Percentiles rank a stretch among this genome's conserved stretches.
Evolutionary conservation across 148 eudicot species (phyloP).

Genomic region (Dysphania ambrosioides): DNA sequence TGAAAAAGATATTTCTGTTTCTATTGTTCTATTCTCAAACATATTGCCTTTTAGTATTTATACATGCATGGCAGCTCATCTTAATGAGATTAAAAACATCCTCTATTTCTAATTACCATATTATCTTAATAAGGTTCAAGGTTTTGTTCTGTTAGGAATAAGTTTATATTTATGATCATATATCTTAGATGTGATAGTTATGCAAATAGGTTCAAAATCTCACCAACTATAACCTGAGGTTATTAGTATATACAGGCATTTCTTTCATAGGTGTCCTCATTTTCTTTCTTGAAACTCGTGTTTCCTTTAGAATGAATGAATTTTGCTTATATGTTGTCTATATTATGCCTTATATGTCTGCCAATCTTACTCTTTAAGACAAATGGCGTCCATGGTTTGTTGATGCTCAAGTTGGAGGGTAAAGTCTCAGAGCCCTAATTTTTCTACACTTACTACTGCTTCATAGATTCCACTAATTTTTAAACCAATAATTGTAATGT

Average conservation of each 20-base stretch:
- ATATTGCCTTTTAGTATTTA: no score
- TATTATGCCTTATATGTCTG: constrained; percentile 9
- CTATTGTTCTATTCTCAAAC: no score
- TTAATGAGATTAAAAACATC: no score
- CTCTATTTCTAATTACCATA: no score
- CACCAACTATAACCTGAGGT: constrained; percentile 27
- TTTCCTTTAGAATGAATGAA: not conserved
- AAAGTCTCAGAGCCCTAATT: constrained; percentile 1
- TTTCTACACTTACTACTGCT: not conserved
- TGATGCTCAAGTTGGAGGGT: constrained; percentile 52
- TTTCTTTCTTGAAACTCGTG: not conserved
- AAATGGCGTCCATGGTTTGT: constrained; percentile 48
- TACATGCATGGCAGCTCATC: no score
- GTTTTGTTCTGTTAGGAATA: not conserved
- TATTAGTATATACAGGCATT: constrained; percentile 35
- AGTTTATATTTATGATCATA: not conserved
- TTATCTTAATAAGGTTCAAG: not conserved
- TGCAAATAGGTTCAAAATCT: constrained; percentile 34
- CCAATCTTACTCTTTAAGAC: constrained; percentile 36
- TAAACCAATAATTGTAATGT: not conserved
- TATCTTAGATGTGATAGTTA: not conserved
- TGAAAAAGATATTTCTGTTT: no score
- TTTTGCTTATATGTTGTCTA: not conserved
- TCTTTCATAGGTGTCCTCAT: not conserved
- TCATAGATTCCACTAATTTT: not conserved